Percentiles rank a stretch among this genome's conserved stretches.
Evolutionary conservation across 305 asterid species (phyloP).

Genomic region (Plantago coronopus): DNA sequence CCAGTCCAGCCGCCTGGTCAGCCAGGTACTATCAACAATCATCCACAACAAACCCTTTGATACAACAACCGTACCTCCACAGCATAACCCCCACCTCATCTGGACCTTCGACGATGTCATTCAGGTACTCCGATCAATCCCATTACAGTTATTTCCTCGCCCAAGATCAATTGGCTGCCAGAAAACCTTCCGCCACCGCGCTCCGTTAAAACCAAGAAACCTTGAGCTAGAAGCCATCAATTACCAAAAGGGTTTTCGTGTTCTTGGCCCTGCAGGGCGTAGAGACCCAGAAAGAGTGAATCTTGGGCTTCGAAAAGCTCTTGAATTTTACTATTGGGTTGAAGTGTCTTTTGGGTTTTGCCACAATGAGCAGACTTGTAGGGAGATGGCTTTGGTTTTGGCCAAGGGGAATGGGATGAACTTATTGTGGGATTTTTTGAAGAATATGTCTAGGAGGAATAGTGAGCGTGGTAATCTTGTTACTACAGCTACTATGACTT

Average conservation of each 20-base stretch:
- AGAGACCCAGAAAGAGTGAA: slow-evolving; percentile 53
- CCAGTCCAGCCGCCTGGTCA: slow-evolving; percentile 26
- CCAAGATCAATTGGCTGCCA: slow-evolving; percentile 84
- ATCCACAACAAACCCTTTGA: slow-evolving; percentile 58
- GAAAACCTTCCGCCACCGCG: slow-evolving; percentile 61
- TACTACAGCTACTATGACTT: slow-evolving; percentile 60
- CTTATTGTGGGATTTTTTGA: slow-evolving; percentile 67
- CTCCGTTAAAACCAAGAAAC: slow-evolving; percentile 64
- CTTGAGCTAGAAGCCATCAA: slow-evolving; percentile 43
- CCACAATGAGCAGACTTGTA: slow-evolving; percentile 71
- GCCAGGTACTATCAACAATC: slow-evolving; percentile 55
- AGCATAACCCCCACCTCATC: slow-evolving; percentile 20
- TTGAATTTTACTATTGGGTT: slow-evolving; percentile 80
- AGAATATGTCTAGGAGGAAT: slow-evolving; percentile 57
- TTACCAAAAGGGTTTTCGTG: slow-evolving; percentile 36
- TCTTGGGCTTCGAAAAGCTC: slow-evolving; percentile 63
- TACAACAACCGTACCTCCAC: slow-evolving; percentile 20
- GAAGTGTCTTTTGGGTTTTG: slow-evolving; percentile 45
- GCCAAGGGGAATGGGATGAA: slow-evolving; percentile 62
- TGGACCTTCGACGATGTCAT: slow-evolving; percentile 60
- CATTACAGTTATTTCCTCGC: slow-evolving; percentile 59
- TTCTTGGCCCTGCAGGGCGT: slow-evolving; percentile 83
- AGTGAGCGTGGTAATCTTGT: slow-evolving; percentile 34
- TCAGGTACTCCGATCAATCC: slow-evolving; percentile 63
- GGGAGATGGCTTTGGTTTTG: slow-evolving; percentile 72